phyloP scores from a whole-genome alignment of 352 stramenopile genomes.

The Thalassiosira exigua region DNA sequence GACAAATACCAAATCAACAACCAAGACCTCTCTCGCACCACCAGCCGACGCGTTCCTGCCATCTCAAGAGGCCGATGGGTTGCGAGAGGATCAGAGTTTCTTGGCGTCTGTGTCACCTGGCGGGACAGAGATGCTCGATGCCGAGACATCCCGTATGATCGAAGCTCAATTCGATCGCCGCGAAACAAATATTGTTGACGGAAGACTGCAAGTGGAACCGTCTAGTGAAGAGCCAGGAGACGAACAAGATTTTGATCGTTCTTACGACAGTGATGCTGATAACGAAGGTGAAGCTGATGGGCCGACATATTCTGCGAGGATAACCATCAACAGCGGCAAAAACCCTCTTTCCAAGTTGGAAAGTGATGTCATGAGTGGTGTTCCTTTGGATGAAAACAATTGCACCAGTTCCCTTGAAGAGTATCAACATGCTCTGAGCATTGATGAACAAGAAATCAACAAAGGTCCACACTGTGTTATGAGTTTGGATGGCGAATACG shows the following conservation, averaged over 20 bases:
- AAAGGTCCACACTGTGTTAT: not conserved
- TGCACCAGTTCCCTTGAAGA: not conserved
- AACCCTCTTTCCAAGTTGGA: constrained; percentile 9
- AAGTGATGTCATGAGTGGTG: not conserved
- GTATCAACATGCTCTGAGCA: not conserved
- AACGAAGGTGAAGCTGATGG: constrained; percentile 2
- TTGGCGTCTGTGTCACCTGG: not conserved
- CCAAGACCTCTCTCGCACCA: not conserved
- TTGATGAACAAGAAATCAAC: not conserved
- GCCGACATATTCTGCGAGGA: not conserved
- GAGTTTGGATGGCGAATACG: not conserved
- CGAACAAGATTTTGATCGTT: too few species aligned
- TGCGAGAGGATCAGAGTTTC: not conserved
- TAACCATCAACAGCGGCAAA: constrained; percentile 16
- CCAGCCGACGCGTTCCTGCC: not conserved
- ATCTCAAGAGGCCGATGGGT: too few species aligned
- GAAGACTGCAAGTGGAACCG: not conserved
- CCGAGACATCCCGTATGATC: not conserved
- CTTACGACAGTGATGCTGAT: too few species aligned
- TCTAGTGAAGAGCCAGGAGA: not conserved
- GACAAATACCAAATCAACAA: too few species aligned
- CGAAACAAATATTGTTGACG: not conserved
- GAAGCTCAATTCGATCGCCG: not conserved
- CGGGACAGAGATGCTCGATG: not conserved
- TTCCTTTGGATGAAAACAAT: not conserved